Conservation (phyloP, 2,329 filamentous ascomycete species). For the Harringtonia lauricola region DNA sequence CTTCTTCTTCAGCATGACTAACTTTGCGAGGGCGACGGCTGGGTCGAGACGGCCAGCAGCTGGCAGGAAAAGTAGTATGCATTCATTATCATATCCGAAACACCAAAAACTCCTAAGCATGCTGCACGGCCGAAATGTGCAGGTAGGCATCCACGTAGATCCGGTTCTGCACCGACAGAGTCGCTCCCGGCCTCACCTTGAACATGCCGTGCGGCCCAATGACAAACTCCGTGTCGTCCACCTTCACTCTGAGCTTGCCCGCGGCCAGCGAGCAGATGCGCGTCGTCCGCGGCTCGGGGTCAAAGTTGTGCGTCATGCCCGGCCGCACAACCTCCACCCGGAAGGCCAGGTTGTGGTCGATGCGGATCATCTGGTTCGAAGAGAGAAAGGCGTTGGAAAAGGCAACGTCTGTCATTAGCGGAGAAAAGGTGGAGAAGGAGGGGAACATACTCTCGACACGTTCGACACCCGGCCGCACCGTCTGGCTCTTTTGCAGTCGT, state of each 20-base stretch:
- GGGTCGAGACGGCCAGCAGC: no score
- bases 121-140: conserved; percentile 16
- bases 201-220: conserved; percentile 35
- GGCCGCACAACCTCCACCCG: conserved; percentile 17
- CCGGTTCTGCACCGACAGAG: conserved; percentile 29
- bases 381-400: conserved; percentile 23
- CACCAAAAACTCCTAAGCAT: background rate
- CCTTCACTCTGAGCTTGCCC: conserved; percentile 18
- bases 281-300: conserved; percentile 9
- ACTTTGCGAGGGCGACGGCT: no score
- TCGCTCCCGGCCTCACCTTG: conserved; percentile 25
- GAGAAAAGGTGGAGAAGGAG: no score
- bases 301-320: conserved; percentile 13
- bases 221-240: conserved; percentile 23
- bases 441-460: conserved; percentile 13
- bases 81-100: background rate
- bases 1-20: no score
- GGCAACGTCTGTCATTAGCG: conserved; percentile 21
- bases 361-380: conserved; percentile 12
- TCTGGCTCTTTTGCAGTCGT: conserved; percentile 11
- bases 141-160: conserved; percentile 32
- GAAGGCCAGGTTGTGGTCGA: conserved; percentile 17
- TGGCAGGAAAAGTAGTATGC: no score
- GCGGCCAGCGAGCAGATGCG: conserved; percentile 18
- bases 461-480: background rate